Evolutionary conservation across 1,284 basidiomycete genomes (phyloP).

Genomic region (Bondarzewia mesenterica): DNA sequence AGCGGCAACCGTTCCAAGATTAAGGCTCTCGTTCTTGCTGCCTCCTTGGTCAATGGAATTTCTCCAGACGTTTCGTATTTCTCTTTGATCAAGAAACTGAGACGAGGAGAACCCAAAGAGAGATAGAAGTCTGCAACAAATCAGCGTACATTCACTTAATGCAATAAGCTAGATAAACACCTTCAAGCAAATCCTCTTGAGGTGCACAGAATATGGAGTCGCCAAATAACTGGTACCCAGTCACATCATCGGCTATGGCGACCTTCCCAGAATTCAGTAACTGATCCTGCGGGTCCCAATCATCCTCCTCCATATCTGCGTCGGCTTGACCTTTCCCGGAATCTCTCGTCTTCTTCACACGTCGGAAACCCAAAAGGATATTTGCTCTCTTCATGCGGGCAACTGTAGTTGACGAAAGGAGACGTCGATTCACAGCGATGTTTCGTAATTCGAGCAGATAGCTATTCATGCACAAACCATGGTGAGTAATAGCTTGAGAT

Average conservation of each 20-base stretch:
- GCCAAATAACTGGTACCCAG: conserved; percentile 70
- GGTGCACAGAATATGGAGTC: conserved; percentile 76
- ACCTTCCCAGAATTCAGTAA: conserved; percentile 56
- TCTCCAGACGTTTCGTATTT: conserved; percentile 60
- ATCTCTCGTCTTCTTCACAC: conserved; percentile 31
- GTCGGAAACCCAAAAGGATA: conserved; percentile 68
- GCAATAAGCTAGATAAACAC: conserved; percentile 24
- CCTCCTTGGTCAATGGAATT: conserved; percentile 37
- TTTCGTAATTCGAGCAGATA: conserved; percentile 81
- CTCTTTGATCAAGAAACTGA: conserved; percentile 71
- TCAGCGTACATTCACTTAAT: neutral
- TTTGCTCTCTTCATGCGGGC: conserved; percentile 62
- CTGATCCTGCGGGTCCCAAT: conserved; percentile 61
- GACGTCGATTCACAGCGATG: conserved; percentile 68
- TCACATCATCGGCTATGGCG: conserved; percentile 76
- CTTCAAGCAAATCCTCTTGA: conserved; percentile 83
- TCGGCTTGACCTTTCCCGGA: conserved; percentile 25
- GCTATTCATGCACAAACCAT: conserved; percentile 30
- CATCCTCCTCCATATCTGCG: conserved; percentile 41
- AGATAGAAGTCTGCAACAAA: conserved; percentile 50
- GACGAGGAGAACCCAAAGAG: conserved; percentile 56
- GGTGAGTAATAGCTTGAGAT: neutral
- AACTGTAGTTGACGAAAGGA: conserved; percentile 50
- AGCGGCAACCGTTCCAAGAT: conserved; percentile 87
- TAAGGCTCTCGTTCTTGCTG: conserved; percentile 46